phyloP scores from a whole-genome alignment of 1,284 basidiomycete species.

The Schizopora paradoxa region DNA sequence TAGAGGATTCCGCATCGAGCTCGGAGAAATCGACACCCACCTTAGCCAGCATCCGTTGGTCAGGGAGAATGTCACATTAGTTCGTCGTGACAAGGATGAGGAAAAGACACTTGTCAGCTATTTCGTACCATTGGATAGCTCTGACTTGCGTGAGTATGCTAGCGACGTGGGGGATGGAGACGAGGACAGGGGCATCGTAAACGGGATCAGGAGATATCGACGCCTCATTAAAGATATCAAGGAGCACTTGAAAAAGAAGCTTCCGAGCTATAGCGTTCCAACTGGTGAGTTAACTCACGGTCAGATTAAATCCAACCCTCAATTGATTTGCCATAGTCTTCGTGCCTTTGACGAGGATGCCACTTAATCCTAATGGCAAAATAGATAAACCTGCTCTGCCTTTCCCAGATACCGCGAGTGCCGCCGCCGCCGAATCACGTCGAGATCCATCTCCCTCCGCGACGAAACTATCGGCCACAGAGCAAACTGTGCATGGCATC shows the following conservation, averaged over 20 bases:
- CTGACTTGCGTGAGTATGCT: conserved; percentile 67
- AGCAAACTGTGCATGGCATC: conserved; percentile 75
- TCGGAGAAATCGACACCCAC: conserved; percentile 98
- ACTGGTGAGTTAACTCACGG: conserved; percentile 48
- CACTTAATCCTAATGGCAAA: conserved; percentile 98
- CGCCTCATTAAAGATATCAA: conserved; percentile 90
- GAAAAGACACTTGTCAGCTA: conserved; percentile 99
- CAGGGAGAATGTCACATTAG: conserved; percentile 95
- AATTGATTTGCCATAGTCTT: conserved; percentile 56
- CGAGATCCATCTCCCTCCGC: conserved; percentile 23
- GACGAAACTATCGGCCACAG: conserved; percentile 59
- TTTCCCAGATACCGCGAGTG: conserved; percentile 95
- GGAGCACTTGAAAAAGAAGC: conserved; percentile 95
- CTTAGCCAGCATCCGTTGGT: conserved; percentile 91
- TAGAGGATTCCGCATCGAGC: conserved; percentile 97
- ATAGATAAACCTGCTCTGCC: conserved; percentile 98
- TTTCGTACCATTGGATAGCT: conserved; percentile 87
- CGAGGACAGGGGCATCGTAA: conserved; percentile 54
- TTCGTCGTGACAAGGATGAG: conserved; percentile 97
- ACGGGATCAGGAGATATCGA: conserved; percentile 79
- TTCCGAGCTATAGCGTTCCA: conserved; percentile 91
- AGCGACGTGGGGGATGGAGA: conserved; percentile 66
- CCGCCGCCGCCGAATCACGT: conserved; percentile 37
- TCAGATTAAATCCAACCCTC: conserved; percentile 14
- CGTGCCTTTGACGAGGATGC: conserved; percentile 93